phyloP scores from a whole-genome alignment of 148 eudicot genomes.

The Persicaria maculosa region DNA sequence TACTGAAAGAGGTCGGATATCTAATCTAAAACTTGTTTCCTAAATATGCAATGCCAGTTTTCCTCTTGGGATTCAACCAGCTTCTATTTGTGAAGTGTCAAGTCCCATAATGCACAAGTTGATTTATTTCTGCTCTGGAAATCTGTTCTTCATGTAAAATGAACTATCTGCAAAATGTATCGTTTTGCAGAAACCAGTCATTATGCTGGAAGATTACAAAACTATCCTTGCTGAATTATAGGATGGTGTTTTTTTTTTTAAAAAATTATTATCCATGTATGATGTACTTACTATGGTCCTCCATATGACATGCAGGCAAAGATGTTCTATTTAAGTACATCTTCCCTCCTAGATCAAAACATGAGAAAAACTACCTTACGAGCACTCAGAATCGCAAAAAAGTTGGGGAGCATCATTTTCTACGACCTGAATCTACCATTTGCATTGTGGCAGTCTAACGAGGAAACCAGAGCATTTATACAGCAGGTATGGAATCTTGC shows the following conservation, averaged over 20 bases:
- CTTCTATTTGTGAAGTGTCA: neutral
- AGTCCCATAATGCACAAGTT: neutral
- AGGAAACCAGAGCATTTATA: conserved; percentile 55
- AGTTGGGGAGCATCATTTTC: conserved; percentile 60
- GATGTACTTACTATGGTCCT: neutral
- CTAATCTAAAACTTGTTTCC: conserved; percentile 5
- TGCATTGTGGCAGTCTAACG: conserved; percentile 70
- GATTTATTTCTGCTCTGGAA: neutral
- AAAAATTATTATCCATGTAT: too few species aligned
- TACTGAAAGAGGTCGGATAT: conserved; percentile 72
- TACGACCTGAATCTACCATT: conserved; percentile 78
- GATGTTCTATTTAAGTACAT: conserved; percentile 82
- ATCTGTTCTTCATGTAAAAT: neutral
- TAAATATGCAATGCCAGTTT: neutral
- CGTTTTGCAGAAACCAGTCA: too few species aligned
- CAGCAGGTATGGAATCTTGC: conserved; percentile 58
- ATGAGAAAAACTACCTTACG: conserved; percentile 65
- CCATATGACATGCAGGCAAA: conserved; percentile 51
- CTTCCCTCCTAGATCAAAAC: conserved; percentile 68
- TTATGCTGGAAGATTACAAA: too few species aligned
- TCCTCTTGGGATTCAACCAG: neutral
- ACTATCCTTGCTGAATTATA: neutral
- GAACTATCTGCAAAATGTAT: too few species aligned
- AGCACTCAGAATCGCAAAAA: conserved; percentile 69
- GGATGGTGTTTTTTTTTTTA: neutral